Conservation (phyloP, 495 filamentous ascomycete genomes). For the Amniculicola lignicola region DNA sequence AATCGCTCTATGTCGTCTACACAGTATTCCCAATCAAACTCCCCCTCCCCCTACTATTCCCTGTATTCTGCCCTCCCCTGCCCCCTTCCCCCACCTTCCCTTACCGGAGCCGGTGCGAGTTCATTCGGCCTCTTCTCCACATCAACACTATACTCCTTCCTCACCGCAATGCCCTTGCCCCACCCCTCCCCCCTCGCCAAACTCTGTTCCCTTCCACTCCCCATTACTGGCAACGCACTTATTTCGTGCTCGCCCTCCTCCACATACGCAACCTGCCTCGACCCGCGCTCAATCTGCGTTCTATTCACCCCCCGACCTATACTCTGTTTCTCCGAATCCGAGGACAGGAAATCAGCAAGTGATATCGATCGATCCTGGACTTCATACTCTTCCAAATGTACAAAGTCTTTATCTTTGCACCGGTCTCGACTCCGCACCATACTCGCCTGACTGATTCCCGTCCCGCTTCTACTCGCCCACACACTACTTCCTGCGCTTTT, state of each 20-base stretch:
- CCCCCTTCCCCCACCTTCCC: too few relatives aligned
- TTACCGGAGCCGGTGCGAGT: too few relatives aligned
- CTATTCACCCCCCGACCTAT: background rate
- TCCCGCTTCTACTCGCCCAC: too few relatives aligned
- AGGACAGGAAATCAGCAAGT: too few relatives aligned
- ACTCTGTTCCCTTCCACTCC: background rate
- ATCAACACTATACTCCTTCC: conserved; percentile 16
- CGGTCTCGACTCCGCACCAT: conserved; percentile 8
- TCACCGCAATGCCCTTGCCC: conserved; percentile 7
- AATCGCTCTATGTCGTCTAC: too few relatives aligned
- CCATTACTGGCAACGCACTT: background rate
- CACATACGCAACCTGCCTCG: too few relatives aligned
- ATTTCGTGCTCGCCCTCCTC: background rate
- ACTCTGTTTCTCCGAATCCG: background rate
- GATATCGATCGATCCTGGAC: background rate
- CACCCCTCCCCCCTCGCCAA: background rate
- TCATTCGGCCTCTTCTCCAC: conserved; percentile 2
- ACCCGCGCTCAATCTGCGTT: conserved; percentile 6
- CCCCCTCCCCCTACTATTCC: too few relatives aligned
- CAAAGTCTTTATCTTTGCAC: conserved; percentile 16
- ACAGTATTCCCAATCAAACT: too few relatives aligned
- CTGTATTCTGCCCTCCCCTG: too few relatives aligned
- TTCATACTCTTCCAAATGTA: conserved; percentile 19
- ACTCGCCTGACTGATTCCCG: background rate
- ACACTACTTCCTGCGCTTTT: too few relatives aligned